Evolutionary conservation across 148 eudicot genomes (phyloP).

Genomic region (Rhododendron griersonianum): DNA sequence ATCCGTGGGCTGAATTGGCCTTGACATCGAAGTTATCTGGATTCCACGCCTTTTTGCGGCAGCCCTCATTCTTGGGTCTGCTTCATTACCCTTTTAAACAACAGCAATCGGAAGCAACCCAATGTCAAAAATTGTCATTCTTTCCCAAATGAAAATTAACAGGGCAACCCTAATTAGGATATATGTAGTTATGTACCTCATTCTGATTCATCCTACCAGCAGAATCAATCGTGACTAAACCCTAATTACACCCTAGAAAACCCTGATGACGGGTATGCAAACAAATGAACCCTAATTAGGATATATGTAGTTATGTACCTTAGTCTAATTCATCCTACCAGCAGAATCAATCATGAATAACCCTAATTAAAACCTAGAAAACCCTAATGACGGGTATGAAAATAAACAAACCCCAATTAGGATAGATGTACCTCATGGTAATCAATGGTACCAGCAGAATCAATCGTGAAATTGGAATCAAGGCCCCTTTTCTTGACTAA

Average conservation of each 20-base stretch:
- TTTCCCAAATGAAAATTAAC: neutral
- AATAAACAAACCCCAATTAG: neutral
- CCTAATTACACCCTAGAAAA: neutral
- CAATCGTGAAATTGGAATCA: conserved; percentile 65
- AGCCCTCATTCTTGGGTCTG: conserved; percentile 91
- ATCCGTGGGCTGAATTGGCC: conserved; percentile 83
- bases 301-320: conserved; percentile 31
- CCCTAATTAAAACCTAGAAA: neutral
- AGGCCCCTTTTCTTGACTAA: conserved; percentile 64
- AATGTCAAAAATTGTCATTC: neutral
- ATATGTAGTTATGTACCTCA: neutral
- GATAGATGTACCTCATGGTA: neutral
- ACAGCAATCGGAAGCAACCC: conserved; percentile 9
- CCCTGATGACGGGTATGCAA: neutral
- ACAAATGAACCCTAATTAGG: neutral
- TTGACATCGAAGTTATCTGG: conserved; percentile 78
- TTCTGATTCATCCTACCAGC: neutral
- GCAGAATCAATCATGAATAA: neutral
- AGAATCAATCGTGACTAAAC: neutral
- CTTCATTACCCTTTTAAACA: conserved; percentile 74
- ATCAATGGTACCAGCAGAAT: conserved; percentile 51
- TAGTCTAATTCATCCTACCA: conserved; percentile 83
- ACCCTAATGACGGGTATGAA: neutral
- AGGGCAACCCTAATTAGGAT: neutral
- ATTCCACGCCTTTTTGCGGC: conserved; percentile 85